Base-by-base conservation (phyloP, 2,329 filamentous ascomycete genomes). In the Xylaria sp. region DNA sequence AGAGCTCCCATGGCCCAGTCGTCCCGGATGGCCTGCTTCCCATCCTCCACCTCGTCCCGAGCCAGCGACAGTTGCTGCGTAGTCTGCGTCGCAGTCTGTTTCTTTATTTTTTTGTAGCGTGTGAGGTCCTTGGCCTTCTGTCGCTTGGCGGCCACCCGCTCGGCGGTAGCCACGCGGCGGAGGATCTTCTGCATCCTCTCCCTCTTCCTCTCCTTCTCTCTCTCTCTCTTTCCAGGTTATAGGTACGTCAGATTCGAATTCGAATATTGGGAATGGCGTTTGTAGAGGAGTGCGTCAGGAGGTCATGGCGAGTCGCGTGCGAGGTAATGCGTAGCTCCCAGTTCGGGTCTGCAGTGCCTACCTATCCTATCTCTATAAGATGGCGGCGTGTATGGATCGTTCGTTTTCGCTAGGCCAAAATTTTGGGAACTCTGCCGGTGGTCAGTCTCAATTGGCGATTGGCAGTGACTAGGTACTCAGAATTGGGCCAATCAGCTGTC, bases 1-100 rank as follows among this genome's bases (percentile, higher is more conserved):
- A 97, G 78, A 8, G 92, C 87, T 0, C 94, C 95, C 72, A 93
- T 81, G 71, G 91, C 83, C 89, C 92, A 97, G 79, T 95, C 90
- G 78, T 97, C 92, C 69, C 85, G 86, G 61, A 92, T 87, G 58
- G 86, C 84, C 71, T 82, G 77, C 63, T 88, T 85, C 51, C 88
- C 88, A 17, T 77, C 75, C 70, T 82, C 81, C 68, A 86, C 74
- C 71, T 80, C 68, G 61, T 73, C 57, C 71, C 71, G 68, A 69
- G 78, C 68, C 73, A 76, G 61, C 51, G 70, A 57, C 65, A 77
- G 67, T 73, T 79, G 70, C 42, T 81, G 75, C 30, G 75, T 51
- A 47, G 50, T 45, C 4, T 69, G 24, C 60, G 47, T 24, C 14
- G 63, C 69, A 58, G 34, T 72, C 36, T 64, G 72, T 61, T 71